Base-by-base conservation (phyloP, 352 stramenopile genomes). In the Peronospora farinosa region DNA sequence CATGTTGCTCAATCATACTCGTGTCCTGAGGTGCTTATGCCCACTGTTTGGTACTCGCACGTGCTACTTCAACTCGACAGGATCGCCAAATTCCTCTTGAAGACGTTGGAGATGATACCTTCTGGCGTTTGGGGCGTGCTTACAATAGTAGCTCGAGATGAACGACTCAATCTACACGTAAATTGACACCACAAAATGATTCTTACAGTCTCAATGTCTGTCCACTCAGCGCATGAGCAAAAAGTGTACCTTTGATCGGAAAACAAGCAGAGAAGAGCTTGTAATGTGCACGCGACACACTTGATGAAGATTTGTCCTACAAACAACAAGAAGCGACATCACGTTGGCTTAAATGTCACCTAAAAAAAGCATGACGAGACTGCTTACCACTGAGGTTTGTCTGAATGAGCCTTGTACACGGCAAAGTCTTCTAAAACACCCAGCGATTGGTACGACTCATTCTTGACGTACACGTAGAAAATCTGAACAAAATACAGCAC, bases 381-480 rank as follows among this genome's bases (percentile, higher is more conserved):
- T 31, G 48, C 57, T 25, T 47, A 89, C 78, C 72, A 85, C 8
- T 74, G 54, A 1, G 51, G 42, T 13, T 76, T 72, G 13, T 67
- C 57, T 2, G 53, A 33, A 2, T 78, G 55, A 1, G 51, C 38
- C 33, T 74, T 63, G 40, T 86, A 89, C 28, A 86, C 66, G 0
- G 69, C 69, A 53, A 75, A 88, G 43, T 88, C 78, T 60, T 88
- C 74, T n/a, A 92, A 71, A 0, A 74, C 57, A 4, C 77, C 76
- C n/a, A 92, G 36, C 9, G 74, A 70, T 23, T 77, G 68, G 45
- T 89, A 89, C 30, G 76, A 86, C 25, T 78, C 48, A 49, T 92
- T 92, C 51, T 69, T 76, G 23, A 84, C 63, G 42, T 86, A 88
- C 13, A 92, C 78, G 49, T 89, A 92, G 43, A 92, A 86, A 9